These are phyloP conservation scores for Paracorniculantispora psalliotae DNA, from an alignment of 2,329 filamentous ascomycete species.

Conservation along the genomic window DNA sequence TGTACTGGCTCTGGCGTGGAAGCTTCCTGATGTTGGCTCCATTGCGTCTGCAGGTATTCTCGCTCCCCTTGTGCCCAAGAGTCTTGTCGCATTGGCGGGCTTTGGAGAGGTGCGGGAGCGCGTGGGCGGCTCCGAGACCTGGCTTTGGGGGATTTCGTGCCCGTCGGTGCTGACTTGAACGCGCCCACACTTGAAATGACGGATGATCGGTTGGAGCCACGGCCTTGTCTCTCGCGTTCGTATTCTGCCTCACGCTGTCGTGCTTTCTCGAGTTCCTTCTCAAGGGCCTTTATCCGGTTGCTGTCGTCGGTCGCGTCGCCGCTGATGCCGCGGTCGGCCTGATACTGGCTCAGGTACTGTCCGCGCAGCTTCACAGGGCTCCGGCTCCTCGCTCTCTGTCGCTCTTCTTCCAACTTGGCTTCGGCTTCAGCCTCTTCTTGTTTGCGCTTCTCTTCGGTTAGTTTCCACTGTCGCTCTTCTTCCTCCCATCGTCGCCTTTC, in stretches of 20 bases:
- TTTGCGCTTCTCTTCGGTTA: conserved; percentile 67
- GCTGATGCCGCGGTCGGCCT: conserved; percentile 57
- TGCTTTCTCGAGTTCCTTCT: conserved; percentile 61
- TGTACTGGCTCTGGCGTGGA: conserved; percentile 22
- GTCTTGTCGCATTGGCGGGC: conserved; percentile 51
- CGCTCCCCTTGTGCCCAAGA: conserved; percentile 62
- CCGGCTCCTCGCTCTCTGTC: conserved; percentile 54
- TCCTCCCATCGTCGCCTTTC: conserved; percentile 74
- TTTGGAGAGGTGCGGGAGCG: conserved; percentile 23
- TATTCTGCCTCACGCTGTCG: conserved; percentile 60
- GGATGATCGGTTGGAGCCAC: conserved; percentile 27
- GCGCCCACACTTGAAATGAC: background rate
- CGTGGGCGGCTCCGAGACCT: conserved; percentile 39
- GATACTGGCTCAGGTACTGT: conserved; percentile 83
- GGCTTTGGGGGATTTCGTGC: conserved; percentile 22
- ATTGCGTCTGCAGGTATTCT: conserved; percentile 55
- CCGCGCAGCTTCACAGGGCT: conserved; percentile 69
- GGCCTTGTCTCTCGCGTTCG: conserved; percentile 51
- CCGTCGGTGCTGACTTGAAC: background rate
- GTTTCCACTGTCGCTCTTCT: conserved; percentile 70
- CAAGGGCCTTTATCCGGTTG: conserved; percentile 72
- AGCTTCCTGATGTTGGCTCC: conserved; percentile 37
- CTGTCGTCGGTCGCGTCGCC: conserved; percentile 41
- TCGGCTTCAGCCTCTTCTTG: conserved; percentile 71
- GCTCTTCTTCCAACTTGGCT: conserved; percentile 60